phyloP scores from a whole-genome alignment of 1,284 basidiomycete species.

The Ceratobasidium papillatum region DNA sequence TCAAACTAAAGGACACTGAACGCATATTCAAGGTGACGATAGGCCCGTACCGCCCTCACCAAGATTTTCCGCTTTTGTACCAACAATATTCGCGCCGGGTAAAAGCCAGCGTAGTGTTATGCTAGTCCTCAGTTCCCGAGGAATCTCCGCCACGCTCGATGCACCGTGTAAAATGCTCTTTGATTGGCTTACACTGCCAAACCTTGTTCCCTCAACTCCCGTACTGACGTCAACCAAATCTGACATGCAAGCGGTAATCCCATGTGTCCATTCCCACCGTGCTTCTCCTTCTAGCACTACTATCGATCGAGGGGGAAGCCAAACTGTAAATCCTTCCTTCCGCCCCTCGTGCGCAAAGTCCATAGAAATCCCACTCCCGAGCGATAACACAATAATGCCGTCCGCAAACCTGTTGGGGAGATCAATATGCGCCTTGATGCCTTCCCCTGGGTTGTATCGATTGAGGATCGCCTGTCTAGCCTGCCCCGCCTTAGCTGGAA shows the following conservation, averaged over 20 bases:
- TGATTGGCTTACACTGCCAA: not conserved
- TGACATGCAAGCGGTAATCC: constrained; percentile 63
- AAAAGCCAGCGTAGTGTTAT: constrained; percentile 82
- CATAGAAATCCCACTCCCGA: constrained; percentile 79
- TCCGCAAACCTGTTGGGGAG: constrained; percentile 77
- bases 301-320: constrained; percentile 71
- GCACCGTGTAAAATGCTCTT: not conserved
- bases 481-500: constrained; percentile 50
- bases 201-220: not conserved
- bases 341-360: constrained; percentile 57
- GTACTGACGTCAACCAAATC: constrained; percentile 53
- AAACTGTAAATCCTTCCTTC: constrained; percentile 47
- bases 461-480: constrained; percentile 83
- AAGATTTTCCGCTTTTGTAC: too few relatives aligned
- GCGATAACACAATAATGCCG: constrained; percentile 80
- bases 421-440: constrained; percentile 81
- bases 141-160: constrained; percentile 49
- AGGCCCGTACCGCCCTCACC: too few relatives aligned
- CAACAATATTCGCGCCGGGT: constrained; percentile 77
- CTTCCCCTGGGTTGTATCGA: constrained; percentile 78
- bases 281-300: constrained; percentile 77
- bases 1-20: too few relatives aligned
- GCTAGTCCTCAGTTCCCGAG: constrained; percentile 69
- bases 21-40: too few relatives aligned
- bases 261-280: constrained; percentile 74